These are phyloP conservation scores for Scleroderma bovista DNA, from an alignment of 768 basidiomycete species.

Conservation along the genomic window DNA sequence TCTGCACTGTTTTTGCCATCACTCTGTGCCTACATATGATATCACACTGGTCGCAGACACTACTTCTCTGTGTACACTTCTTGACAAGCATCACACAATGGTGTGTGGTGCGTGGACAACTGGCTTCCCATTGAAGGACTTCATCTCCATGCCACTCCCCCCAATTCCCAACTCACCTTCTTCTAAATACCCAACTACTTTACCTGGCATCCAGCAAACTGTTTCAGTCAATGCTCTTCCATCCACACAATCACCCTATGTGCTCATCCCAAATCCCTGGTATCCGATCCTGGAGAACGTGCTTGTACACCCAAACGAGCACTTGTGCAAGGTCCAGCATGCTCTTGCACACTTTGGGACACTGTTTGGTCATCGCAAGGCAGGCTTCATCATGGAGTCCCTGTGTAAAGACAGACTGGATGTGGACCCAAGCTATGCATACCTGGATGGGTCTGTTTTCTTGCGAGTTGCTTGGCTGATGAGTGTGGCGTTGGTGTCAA, in stretches of 20 bases:
- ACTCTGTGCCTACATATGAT: slow-evolving; percentile 38
- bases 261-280: slow-evolving; percentile 52
- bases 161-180: slow-evolving; percentile 14
- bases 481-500: slow-evolving; percentile 36
- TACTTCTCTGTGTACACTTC: slow-evolving; percentile 58
- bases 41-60: slow-evolving; percentile 51
- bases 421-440: slow-evolving; percentile 42
- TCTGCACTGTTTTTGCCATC: slow-evolving; percentile 60
- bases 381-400: slow-evolving; percentile 28
- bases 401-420: slow-evolving; percentile 19
- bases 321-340: slow-evolving; percentile 45
- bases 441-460: slow-evolving; percentile 60
- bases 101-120: slow-evolving; percentile 56
- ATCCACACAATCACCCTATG: slow-evolving; percentile 29
- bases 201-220: slow-evolving; percentile 14
- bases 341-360: slow-evolving; percentile 42
- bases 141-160: slow-evolving; percentile 35
- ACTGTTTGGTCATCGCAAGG: slow-evolving; percentile 38
- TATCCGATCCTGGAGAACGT: slow-evolving; percentile 47
- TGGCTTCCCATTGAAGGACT: slow-evolving; percentile 41
- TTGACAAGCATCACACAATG: slow-evolving; percentile 42
- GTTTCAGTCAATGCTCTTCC: slow-evolving; percentile 24
- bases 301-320: slow-evolving; percentile 55
- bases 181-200: slow-evolving; percentile 19
- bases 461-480: slow-evolving; percentile 51